These are phyloP conservation scores for Solanum aculeatissimum DNA, from an alignment of 305 asterid genomes.

Conservation along the genomic window DNA sequence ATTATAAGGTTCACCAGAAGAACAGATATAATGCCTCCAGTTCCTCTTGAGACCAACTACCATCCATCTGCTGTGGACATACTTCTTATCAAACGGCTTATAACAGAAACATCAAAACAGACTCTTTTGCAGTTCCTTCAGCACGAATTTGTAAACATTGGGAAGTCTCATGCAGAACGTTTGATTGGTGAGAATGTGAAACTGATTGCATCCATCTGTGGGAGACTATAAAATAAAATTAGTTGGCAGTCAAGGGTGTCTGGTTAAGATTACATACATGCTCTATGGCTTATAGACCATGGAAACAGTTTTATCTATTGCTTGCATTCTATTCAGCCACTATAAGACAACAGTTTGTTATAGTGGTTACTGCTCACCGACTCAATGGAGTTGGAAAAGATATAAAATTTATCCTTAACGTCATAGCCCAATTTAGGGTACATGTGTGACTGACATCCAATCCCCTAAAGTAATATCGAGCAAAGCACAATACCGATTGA, in stretches of 20 bases:
- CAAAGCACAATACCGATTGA: neutral
- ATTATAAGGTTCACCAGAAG: slow-evolving; percentile 64
- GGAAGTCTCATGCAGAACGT: slow-evolving; percentile 73
- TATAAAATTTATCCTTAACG: neutral
- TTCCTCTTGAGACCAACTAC: slow-evolving; percentile 83
- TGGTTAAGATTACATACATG: neutral
- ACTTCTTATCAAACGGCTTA: slow-evolving; percentile 85
- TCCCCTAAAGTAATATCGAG: neutral
- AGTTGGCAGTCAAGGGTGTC: neutral
- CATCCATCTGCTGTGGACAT: slow-evolving; percentile 96
- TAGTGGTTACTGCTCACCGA: neutral
- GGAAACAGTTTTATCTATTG: neutral
- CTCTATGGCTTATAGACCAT: neutral
- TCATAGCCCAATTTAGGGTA: neutral
- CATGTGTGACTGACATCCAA: neutral
- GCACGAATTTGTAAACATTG: slow-evolving; percentile 84
- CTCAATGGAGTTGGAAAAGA: neutral
- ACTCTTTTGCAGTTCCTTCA: slow-evolving; percentile 77
- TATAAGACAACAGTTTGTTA: neutral
- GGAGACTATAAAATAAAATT: neutral
- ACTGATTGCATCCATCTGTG: neutral
- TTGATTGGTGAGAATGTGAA: slow-evolving; percentile 52
- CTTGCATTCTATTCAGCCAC: neutral
- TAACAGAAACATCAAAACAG: slow-evolving; percentile 65
- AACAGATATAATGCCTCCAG: slow-evolving; percentile 89